Conservation (phyloP, 2,329 filamentous ascomycete species). For the Penicillium sp. region DNA sequence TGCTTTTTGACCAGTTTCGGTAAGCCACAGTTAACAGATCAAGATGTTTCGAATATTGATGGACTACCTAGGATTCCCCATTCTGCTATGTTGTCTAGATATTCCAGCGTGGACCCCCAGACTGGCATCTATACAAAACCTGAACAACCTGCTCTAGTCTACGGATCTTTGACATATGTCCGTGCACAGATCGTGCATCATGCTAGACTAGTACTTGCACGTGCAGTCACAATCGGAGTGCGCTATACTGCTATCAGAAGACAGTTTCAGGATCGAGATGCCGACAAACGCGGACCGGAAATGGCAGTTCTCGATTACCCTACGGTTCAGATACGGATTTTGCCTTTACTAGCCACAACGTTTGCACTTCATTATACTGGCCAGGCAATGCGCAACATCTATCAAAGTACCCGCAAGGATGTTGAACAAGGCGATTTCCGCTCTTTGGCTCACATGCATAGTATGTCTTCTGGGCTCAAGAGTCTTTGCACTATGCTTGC, state of each 20-base stretch:
- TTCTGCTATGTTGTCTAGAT: slow-evolving; percentile 55
- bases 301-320: slow-evolving; percentile 58
- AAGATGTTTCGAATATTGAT: neutral
- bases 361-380: slow-evolving; percentile 54
- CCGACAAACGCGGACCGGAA: slow-evolving; percentile 53
- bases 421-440: slow-evolving; percentile 56
- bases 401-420: slow-evolving; percentile 49
- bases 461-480: slow-evolving; percentile 59
- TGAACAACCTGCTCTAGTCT: slow-evolving; percentile 55
- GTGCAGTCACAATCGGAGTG: slow-evolving; percentile 58
- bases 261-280: slow-evolving; percentile 57
- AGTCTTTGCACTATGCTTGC: slow-evolving; percentile 58
- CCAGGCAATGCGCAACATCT: slow-evolving; percentile 55
- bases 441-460: slow-evolving; percentile 56
- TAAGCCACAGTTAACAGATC: no score
- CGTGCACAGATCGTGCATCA: slow-evolving; percentile 50
- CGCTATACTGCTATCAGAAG: slow-evolving; percentile 55
- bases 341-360: slow-evolving; percentile 58
- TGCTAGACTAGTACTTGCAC: slow-evolving; percentile 56
- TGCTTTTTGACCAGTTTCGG: slow-evolving; percentile 55
- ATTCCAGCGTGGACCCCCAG: slow-evolving; percentile 53
- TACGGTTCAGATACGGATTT: slow-evolving; percentile 58
- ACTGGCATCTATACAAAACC: slow-evolving; percentile 51
- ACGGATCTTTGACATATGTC: slow-evolving; percentile 56
- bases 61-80: slow-evolving; percentile 42